phyloP scores from a whole-genome alignment of 2,329 filamentous ascomycete genomes.

The Dendryphion nanum region DNA sequence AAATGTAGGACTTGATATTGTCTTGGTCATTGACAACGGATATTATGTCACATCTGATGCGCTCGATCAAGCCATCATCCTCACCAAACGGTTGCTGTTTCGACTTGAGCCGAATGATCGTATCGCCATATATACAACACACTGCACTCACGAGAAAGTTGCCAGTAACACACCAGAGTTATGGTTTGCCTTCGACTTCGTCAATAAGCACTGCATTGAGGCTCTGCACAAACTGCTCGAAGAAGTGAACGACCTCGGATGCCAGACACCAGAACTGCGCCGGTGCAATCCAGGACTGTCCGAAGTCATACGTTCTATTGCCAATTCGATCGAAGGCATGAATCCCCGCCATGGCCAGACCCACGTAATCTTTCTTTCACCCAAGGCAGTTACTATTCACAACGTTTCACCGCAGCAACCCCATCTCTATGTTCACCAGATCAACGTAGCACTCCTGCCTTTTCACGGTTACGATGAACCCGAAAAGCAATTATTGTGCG shows the following conservation, averaged over 20 bases:
- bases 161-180: slow-evolving; percentile 26
- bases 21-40: slow-evolving; percentile 36
- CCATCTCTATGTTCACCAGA: slow-evolving; percentile 22
- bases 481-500: slow-evolving; percentile 10
- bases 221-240: not conserved
- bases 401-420: slow-evolving; percentile 20
- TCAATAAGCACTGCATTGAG: slow-evolving; percentile 1
- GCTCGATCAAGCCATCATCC: slow-evolving; percentile 17
- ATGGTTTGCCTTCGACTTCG: slow-evolving; percentile 17
- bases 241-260: slow-evolving; percentile 6
- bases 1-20: slow-evolving; percentile 26
- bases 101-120: slow-evolving; percentile 22
- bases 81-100: slow-evolving; percentile 16
- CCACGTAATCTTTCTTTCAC: slow-evolving; percentile 29
- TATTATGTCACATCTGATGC: slow-evolving; percentile 29
- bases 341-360: slow-evolving; percentile 15
- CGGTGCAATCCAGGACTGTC: slow-evolving; percentile 29
- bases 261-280: slow-evolving; percentile 24
- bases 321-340: slow-evolving; percentile 16
- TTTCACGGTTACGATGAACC: slow-evolving; percentile 12
- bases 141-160: slow-evolving; percentile 27
- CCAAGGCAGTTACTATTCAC: slow-evolving; percentile 19
- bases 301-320: slow-evolving; percentile 23
- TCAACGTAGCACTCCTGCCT: slow-evolving; percentile 27
- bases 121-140: slow-evolving; percentile 29